Base-by-base conservation (phyloP, 1,284 basidiomycete species). In the Trichosporon sp. region DNA sequence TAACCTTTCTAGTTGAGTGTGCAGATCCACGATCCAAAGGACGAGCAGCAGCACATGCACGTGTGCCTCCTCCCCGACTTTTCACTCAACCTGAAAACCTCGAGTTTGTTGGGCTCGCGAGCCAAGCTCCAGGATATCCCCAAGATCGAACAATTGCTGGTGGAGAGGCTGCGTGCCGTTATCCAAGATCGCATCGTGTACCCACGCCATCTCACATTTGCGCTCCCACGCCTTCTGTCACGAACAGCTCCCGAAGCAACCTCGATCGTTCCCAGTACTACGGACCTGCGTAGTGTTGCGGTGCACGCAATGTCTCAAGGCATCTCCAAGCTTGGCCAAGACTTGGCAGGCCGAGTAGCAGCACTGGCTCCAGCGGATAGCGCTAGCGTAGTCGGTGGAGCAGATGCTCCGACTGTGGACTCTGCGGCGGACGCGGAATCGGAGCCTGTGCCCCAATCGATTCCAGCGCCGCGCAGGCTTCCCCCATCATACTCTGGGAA, bases 91-190 rank as follows among this genome's bases (percentile, higher is more conserved):
- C 83, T 88, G 46, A 85, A 85, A 46, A 86, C 87, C 0, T 85
- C 85, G 2, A 87, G 85, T 65, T 79, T 88, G 16, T 80, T 89
- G 2, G 88, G 88, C 4, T 86, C 85, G 19, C 77, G 87, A 67
- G 87, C 87, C 4, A 88, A 88, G 78, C 80, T 89, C 19, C 87
- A 88, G 73, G 88, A 89, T 75, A 86, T 88, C 1, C 88, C 88
- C 10, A 89, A 89, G 77, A 85, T 89, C 54, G 87, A 89, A 73
- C 87, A 89, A 76, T 83, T 89, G 37, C 83, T 89, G 67, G 76
- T 86, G 1, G 84, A 85, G 3, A 82, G 87, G 2, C 76, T 88
- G 0, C 81, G 87, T 35, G 82, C 82, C 1, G 85, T 82, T 66
- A 85, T 89, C 16, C 84, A 85, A 71, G 86, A 87, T 70, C 82